Conservation (phyloP, 768 basidiomycete genomes). For the Clitopilus hobsonii region DNA sequence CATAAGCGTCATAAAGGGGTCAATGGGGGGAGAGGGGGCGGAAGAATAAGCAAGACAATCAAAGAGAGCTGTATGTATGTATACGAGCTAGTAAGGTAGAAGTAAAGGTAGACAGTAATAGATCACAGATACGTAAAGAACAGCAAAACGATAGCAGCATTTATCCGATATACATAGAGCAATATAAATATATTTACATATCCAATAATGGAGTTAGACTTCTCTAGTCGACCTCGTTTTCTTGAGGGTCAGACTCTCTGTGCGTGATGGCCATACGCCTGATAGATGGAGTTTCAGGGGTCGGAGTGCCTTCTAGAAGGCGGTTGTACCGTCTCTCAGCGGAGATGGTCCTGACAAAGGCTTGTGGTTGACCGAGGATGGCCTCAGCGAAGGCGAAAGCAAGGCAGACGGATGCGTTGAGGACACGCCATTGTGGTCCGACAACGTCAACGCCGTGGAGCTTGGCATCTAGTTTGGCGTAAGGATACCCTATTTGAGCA, state of each 20-base stretch:
- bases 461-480: slow-evolving; percentile 20
- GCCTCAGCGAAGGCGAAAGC: slow-evolving; percentile 71
- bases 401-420: slow-evolving; percentile 49
- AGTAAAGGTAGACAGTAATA: background rate
- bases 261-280: slow-evolving; percentile 17
- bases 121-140: slow-evolving; percentile 1
- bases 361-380: slow-evolving; percentile 41
- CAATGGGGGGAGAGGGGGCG: background rate
- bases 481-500: slow-evolving; percentile 55
- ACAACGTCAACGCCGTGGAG: slow-evolving; percentile 47
- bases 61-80: background rate
- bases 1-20: background rate
- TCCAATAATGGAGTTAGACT: background rate
- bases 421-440: slow-evolving; percentile 49
- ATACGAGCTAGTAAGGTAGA: background rate
- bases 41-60: background rate
- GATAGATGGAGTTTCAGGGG: slow-evolving; percentile 2
- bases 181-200: slow-evolving; percentile 8
- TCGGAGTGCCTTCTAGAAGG: slow-evolving; percentile 4
- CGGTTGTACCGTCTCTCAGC: slow-evolving; percentile 18
- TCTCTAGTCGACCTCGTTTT: slow-evolving; percentile 12
- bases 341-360: slow-evolving; percentile 13
- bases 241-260: slow-evolving; percentile 7
- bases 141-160: slow-evolving; percentile 3
- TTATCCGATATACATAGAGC: slow-evolving; percentile 3